Base-by-base conservation (phyloP, 2,329 filamentous ascomycete species). In the Paracoccidioides lutzii region DNA sequence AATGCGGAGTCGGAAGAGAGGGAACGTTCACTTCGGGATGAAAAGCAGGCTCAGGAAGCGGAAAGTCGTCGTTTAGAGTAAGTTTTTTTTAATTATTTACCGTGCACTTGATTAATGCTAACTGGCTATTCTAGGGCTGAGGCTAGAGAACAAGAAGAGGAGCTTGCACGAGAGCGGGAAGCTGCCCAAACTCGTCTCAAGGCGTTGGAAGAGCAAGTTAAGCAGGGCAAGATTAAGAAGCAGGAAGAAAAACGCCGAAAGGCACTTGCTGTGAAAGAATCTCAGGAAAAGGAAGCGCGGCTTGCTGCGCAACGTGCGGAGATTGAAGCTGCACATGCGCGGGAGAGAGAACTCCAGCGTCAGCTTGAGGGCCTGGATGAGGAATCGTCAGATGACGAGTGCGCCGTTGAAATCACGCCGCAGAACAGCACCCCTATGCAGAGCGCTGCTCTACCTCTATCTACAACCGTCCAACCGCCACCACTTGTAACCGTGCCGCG, bases 211-310 rank as follows among this genome's bases (percentile, higher is more conserved):
- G 90, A 97, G 68, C 90, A 96, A 71, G 90, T 97, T 53, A 85
- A 84, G 60, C 88, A 90, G 67, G 89, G 90, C 65, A 98, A 97
- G 75, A 75, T 97, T 53, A 91, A 89, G 77, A 97, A 95, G 72
- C 87, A 94, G 62, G 93, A 98, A 70, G 93, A 96, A 74, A 96
- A 95, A 77, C 88, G 85, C 60, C 85, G 81, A 64, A 93, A 90
- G 76, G 90, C 95, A 74, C 91, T 89, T 28, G 90, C 90, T 8
- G 78, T 87, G 65, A 87, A 86, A 52, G 88, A 93, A 62, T 82
- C 90, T 6, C 91, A 89, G 70, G 88, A 95, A 64, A 90, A 94
- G 68, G 91, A 97, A 69, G 78, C 83, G 54, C 85, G 87, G 68
- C 76, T 96, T 60, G 88, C 88, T 30, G 85, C 87, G 40, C 88